phyloP scores from a whole-genome alignment of 768 basidiomycete species.

The Leccinum uliginosum region DNA sequence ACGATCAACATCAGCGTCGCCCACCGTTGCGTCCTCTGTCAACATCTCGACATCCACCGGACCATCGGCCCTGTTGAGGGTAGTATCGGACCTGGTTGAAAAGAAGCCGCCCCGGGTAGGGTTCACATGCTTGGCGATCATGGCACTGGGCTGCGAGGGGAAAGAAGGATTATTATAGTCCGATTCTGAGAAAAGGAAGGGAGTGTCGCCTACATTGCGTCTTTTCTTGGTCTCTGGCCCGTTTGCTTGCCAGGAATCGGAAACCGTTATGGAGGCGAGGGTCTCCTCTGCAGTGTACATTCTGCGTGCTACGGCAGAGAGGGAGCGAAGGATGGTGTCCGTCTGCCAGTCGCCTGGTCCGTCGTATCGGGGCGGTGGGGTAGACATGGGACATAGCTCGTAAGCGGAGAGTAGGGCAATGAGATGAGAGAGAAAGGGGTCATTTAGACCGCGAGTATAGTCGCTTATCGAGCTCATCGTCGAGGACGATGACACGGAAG shows the following conservation, averaged over 20 bases:
- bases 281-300: constrained; percentile 54
- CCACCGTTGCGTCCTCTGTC: constrained; percentile 23
- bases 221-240: constrained; percentile 45
- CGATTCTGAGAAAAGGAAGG: constrained; percentile 29
- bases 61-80: constrained; percentile 9
- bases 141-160: constrained; percentile 24
- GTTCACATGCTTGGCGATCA: constrained; percentile 15
- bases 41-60: constrained; percentile 28
- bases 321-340: constrained; percentile 50
- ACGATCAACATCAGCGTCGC: constrained; percentile 22
- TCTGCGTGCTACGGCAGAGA: constrained; percentile 47
- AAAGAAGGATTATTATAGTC: constrained; percentile 8
- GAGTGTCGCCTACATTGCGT: constrained; percentile 36
- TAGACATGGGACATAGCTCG: constrained; percentile 47
- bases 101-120: constrained; percentile 18
- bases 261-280: constrained; percentile 37
- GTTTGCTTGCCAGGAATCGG: constrained; percentile 29
- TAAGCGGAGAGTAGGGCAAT: constrained; percentile 56
- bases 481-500: constrained; percentile 13
- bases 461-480: constrained; percentile 35
- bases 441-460: constrained; percentile 17
- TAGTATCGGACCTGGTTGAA: constrained; percentile 22
- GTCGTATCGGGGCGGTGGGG: constrained; percentile 51
- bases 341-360: constrained; percentile 58
- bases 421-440: constrained; percentile 50